Percentiles rank a stretch among this genome's conserved stretches.
Conservation (phyloP, 345 rosid genomes). For the Salix brachista region DNA sequence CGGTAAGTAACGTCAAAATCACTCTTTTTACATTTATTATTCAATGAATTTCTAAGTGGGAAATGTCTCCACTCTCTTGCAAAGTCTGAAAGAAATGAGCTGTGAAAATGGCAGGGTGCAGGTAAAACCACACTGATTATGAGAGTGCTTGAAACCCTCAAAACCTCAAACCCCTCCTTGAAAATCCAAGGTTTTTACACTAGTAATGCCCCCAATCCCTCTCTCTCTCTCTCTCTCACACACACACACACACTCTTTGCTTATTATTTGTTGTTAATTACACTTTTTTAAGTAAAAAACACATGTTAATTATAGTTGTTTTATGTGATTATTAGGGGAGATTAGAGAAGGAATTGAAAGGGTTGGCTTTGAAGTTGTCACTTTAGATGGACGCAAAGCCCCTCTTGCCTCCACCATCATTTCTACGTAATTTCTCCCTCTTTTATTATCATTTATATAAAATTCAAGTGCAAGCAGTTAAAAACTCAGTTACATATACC, state of each 20-base stretch:
- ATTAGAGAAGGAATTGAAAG: slow-evolving; percentile 51
- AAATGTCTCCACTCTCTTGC: background rate
- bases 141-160: slow-evolving; percentile 50
- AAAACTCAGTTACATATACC: too few relatives aligned
- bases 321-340: slow-evolving; percentile 32
- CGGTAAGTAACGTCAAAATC: background rate
- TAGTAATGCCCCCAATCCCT: slow-evolving; percentile 20
- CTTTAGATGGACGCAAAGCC: slow-evolving; percentile 54
- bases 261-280: background rate
- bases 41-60: background rate
- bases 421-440: slow-evolving; percentile 33
- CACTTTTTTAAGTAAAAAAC: background rate
- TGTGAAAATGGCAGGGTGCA: slow-evolving; percentile 43
- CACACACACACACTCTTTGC: background rate
- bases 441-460: too few relatives aligned
- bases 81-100: too few relatives aligned
- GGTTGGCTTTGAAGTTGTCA: slow-evolving; percentile 60
- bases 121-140: slow-evolving; percentile 72
- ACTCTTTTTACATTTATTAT: background rate
- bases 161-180: slow-evolving; percentile 39
- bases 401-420: slow-evolving; percentile 50
- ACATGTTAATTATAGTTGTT: background rate
- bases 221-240: background rate
- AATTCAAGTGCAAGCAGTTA: too few relatives aligned
- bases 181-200: slow-evolving; percentile 70